phyloP scores from a whole-genome alignment of 2,329 filamentous ascomycete genomes.

The Claviceps sp. region DNA sequence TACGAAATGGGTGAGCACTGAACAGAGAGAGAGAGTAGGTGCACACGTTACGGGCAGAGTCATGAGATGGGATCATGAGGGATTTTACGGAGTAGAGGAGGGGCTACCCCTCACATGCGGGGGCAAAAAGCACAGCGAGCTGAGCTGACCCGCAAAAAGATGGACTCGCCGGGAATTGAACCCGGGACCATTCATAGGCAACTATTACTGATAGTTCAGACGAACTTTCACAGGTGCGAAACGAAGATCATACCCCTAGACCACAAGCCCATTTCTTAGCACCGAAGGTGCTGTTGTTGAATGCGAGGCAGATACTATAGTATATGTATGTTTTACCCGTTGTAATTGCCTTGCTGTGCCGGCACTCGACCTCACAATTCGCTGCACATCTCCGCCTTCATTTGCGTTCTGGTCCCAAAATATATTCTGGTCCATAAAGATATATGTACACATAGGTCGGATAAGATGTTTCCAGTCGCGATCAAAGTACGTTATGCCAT shows the following conservation, averaged over 20 bases:
- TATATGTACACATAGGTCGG: too few relatives aligned
- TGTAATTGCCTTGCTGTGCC: too few relatives aligned
- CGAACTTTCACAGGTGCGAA: constrained; percentile 7
- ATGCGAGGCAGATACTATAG: fast-evolving
- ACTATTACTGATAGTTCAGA: constrained; percentile 3
- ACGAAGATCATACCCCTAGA: constrained; percentile 9
- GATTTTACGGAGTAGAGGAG: background rate
- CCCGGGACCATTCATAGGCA: constrained; percentile 8
- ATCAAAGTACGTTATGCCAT: too few relatives aligned
- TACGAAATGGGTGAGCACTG: too few relatives aligned
- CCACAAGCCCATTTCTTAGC: constrained; percentile 3
- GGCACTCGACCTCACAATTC: too few relatives aligned
- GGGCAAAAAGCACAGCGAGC: background rate
- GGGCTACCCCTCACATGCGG: too few relatives aligned
- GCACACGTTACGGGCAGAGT: too few relatives aligned
- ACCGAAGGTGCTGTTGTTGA: background rate
- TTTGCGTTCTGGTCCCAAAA: too few relatives aligned
- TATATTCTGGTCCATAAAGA: too few relatives aligned
- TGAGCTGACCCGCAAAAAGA: background rate
- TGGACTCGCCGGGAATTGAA: constrained; percentile 8
- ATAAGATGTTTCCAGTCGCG: too few relatives aligned
- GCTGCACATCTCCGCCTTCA: too few relatives aligned
- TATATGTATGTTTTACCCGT: fast-evolving
- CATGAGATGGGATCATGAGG: background rate
- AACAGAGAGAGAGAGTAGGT: too few relatives aligned